Evolutionary conservation across 192 early-diverging fungal genomes (phyloP), one percentile per base, ranked within the genome.

Genomic region (Podila minutissima): DNA sequence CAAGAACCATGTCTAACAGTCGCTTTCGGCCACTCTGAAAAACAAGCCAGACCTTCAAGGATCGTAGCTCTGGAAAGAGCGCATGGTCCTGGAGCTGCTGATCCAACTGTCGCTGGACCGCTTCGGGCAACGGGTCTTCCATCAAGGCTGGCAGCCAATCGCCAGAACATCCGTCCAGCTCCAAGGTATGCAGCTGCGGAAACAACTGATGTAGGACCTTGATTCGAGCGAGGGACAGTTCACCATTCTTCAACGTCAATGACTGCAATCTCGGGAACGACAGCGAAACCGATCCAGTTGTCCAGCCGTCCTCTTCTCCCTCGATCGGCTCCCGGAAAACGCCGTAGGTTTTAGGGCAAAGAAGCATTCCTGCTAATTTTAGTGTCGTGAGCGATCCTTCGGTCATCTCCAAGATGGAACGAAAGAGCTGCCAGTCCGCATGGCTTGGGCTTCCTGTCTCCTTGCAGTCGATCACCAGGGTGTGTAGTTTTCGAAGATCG

Each of bases 41-140:
- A 31, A 64, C 67, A 19, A 64, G 17, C 67, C 67, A 75, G 11
- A 75, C 5, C 9, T 28, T 64, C 29, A 75, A 51, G 13, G 51
- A 63, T 48, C 55, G 48, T 3, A 75, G 62, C 41, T 72, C 61
- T 65, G 64, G 26, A 37, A 49, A 67, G 29, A 38, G 11, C 22
- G 46, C 33, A 28, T 53, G 22, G 17, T 35, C 19, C 55, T 33
- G 49, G 37, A 64, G 38, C 22, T 31, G 55, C 19, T 26, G 24
- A 11, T 58, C 33, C 4, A 59, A 31, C n/a, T 24, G 58, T 7
- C 13, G 7, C 35, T 50, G 13, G 17, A 48, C 31, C 19, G 22
- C 37, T 5, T 15, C 55, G 37, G 32, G 71, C 37, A 19, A 73
- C 8, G 2, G 35, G 11, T 57, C 58, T 5, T 64, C 49, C 24